Evolutionary conservation across 306 rosid species (phyloP).

Genomic region (Lathyrus aphaca): DNA sequence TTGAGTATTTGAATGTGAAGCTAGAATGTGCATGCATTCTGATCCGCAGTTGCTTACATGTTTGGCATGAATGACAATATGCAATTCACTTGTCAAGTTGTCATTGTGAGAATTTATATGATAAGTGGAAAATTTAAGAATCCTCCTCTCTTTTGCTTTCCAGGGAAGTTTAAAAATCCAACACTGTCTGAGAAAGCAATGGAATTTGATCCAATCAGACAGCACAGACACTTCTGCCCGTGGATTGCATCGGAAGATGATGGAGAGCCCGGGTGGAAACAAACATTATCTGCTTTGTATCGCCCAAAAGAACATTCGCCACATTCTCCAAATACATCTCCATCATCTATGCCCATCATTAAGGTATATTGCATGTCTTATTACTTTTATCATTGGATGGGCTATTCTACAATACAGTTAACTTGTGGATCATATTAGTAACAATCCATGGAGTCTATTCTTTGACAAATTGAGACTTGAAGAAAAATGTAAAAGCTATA

Average conservation of each 20-base stretch:
- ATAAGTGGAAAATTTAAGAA: slow-evolving; percentile 29
- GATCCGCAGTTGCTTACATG: slow-evolving; percentile 31
- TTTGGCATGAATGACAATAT: slow-evolving; percentile 32
- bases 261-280: slow-evolving; percentile 89
- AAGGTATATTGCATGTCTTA: slow-evolving; percentile 55
- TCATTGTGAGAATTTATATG: slow-evolving; percentile 11
- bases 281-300: slow-evolving; percentile 70
- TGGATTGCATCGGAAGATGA: slow-evolving; percentile 70
- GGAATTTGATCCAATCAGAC: slow-evolving; percentile 91
- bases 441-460: slow-evolving; percentile 27
- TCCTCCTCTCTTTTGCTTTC: slow-evolving; percentile 35
- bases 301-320: slow-evolving; percentile 52
- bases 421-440: slow-evolving; percentile 17
- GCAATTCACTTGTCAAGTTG: slow-evolving; percentile 7
- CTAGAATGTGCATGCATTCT: slow-evolving; percentile 7
- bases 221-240: slow-evolving; percentile 95
- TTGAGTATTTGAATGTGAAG: slow-evolving; percentile 21
- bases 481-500: not conserved
- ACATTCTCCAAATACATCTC: slow-evolving; percentile 52
- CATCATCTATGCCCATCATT: slow-evolving; percentile 56
- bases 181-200: slow-evolving; percentile 42
- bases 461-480: slow-evolving; percentile 18
- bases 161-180: slow-evolving; percentile 56
- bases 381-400: slow-evolving; percentile 26
- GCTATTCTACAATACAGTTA: slow-evolving; percentile 9